phyloP scores from a whole-genome alignment of 1,139 yeast species.

The Magnusiomyces magnusii region DNA sequence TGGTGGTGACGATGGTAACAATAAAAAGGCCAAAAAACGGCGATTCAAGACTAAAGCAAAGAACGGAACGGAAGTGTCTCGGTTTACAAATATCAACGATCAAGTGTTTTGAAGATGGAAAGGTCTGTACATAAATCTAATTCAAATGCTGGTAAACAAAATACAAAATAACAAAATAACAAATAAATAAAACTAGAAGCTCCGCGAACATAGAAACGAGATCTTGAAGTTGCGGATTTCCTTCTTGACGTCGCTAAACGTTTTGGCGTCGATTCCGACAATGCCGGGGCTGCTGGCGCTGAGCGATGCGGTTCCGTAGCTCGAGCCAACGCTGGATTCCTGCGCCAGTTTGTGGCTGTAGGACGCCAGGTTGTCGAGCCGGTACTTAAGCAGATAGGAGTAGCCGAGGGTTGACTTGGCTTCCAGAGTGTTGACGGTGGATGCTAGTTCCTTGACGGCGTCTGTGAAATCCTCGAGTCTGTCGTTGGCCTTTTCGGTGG shows the following conservation, averaged over 20 bases:
- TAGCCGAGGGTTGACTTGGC: not conserved
- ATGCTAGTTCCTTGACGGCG: not conserved
- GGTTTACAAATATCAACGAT: not conserved
- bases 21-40: not conserved
- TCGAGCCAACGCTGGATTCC: no score
- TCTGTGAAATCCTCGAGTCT: not conserved
- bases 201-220: constrained; percentile 23
- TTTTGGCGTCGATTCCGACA: constrained; percentile 7
- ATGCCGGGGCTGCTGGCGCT: constrained; percentile 10
- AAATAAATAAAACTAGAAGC: constrained; percentile 8
- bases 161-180: not conserved
- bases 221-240: constrained; percentile 33
- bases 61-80: not conserved
- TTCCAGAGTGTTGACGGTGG: not conserved
- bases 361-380: not conserved
- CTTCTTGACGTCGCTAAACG: constrained; percentile 26
- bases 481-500: constrained; percentile 1
- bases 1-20: no score
- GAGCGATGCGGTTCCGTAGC: not conserved
- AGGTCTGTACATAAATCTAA: not conserved
- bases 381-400: not conserved
- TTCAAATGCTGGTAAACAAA: not conserved
- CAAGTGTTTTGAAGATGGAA: not conserved
- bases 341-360: not conserved
- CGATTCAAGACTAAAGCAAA: not conserved